phyloP scores from a whole-genome alignment of 257 asterid species.

The Salvia hispanica region DNA sequence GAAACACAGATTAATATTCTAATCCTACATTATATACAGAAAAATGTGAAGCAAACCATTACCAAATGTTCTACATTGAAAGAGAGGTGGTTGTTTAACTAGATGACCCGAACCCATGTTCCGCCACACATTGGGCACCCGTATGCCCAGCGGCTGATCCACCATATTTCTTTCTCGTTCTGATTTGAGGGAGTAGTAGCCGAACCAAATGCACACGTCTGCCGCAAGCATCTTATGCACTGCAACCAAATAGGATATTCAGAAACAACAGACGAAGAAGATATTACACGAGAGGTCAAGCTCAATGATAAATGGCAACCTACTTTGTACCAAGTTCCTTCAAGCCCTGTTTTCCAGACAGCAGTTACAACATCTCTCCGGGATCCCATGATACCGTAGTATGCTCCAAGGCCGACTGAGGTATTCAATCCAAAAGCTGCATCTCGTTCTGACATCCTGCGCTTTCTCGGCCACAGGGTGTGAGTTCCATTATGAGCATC shows the following conservation, averaged over 20 bases:
- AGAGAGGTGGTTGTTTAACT: slow-evolving; percentile 25
- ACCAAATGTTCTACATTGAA: no score
- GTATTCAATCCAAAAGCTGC: slow-evolving; percentile 97
- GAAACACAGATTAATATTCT: no score
- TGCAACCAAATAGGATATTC: slow-evolving; percentile 34
- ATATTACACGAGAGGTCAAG: slow-evolving; percentile 3
- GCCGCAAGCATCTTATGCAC: slow-evolving; percentile 99
- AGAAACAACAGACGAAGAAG: slow-evolving; percentile 3
- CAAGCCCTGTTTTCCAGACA: slow-evolving; percentile 97
- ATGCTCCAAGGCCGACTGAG: slow-evolving; percentile 94
- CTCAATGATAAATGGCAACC: neutral
- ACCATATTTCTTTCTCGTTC: slow-evolving; percentile 84
- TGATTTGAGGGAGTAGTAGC: slow-evolving; percentile 50
- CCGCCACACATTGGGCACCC: slow-evolving; percentile 99
- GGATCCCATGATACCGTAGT: slow-evolving; percentile 99
- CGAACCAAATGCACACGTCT: slow-evolving; percentile 84
- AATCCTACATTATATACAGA: slow-evolving; percentile 1
- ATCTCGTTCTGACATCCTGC: slow-evolving; percentile 96
- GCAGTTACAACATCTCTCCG: slow-evolving; percentile 98
- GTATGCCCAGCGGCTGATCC: slow-evolving; percentile 93
- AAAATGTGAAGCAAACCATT: neutral
- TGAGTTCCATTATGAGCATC: slow-evolving; percentile 63
- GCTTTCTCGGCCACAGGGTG: slow-evolving; percentile 97
- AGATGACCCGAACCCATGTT: slow-evolving; percentile 92
- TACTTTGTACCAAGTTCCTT: slow-evolving; percentile 99